Base-by-base conservation (phyloP, 2,329 filamentous ascomycete species). In the Xylariaceae sp. region DNA sequence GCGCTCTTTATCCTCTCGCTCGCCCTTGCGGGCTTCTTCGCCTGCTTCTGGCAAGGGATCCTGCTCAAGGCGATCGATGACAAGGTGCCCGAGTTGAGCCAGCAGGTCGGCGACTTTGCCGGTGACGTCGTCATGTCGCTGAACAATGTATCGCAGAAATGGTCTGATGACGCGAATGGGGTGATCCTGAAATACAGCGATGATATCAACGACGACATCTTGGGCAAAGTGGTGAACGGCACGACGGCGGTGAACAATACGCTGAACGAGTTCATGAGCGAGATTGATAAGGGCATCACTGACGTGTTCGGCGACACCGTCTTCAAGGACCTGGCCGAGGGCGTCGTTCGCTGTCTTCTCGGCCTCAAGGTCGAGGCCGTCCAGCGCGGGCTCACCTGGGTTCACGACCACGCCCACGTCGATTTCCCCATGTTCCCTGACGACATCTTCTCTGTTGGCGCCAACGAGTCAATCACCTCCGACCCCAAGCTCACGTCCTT, bases 361-460 rank as follows among this genome's bases (percentile, higher is more conserved):
- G 84, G 86, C 6, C 78, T 95, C 66, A 97, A 97, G 75, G 80
- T 97, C 59, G 84, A 88, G 62, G 81, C 85, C 27, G 83, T 99
- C 61, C 84, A 97, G 70, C 86, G 88, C 67, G 94, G 88, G 9
- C 78, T 97, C n/a, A 95, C 89, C 0, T 99, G 92, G 92, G 88
- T 96, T 8, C 83, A 88, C 65, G 86, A 97, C 62, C 76, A 97
- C 68, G 90, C 94, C 3, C 82, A 94, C 58, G 80, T 99, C 63
- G 76, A 83, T 56, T 87, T 99, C 63, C 94, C 94, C 0, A 72
- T 81, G 51, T 84, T 97, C 57, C 77, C 83, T 30, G 86, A 89
- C 64, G 80, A 96, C 68, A 88, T 88, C 1, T 95, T 97, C 73
- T 92, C 89, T 55, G 74, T 86, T 51, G 91, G 91, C 42, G 88